A percentile compares a stretch with the other conserved stretches of the same genome.
These are phyloP conservation scores for Moesziomyces globuligerus DNA, from an alignment of 1,284 basidiomycete genomes.

Conservation along the genomic window DNA sequence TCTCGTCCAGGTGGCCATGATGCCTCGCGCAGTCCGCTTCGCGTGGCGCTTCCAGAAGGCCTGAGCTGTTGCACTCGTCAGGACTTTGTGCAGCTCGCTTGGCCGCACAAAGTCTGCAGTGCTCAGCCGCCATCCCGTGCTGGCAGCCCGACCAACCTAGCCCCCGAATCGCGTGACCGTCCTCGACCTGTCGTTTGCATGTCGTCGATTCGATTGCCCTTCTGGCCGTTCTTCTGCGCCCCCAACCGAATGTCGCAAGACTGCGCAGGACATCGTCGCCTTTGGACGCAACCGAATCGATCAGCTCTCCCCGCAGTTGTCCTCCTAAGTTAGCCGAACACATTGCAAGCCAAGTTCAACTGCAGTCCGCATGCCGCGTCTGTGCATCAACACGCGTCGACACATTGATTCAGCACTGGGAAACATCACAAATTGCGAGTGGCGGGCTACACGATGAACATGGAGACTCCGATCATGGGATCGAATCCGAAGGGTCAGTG, in stretches of 20 bases:
- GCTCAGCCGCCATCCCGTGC: background rate
- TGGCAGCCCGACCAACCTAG: background rate
- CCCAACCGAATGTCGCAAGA: background rate
- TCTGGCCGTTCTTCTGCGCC: no score
- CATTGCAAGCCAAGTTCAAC: background rate
- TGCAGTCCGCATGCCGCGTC: no score
- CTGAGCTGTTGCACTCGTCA: background rate
- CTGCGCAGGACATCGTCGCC: background rate
- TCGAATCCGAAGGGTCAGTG: no score
- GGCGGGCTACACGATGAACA: background rate
- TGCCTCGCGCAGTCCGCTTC: constrained; percentile 2
- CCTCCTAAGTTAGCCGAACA: background rate
- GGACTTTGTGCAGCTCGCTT: background rate
- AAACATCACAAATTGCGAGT: background rate
- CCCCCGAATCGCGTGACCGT: background rate
- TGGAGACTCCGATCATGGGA: background rate
- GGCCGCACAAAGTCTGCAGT: background rate
- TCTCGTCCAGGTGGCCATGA: background rate
- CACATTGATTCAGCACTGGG: background rate
- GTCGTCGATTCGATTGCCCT: background rate
- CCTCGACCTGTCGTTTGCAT: background rate
- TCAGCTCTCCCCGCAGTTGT: no score
- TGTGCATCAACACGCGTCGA: background rate
- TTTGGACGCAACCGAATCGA: background rate
- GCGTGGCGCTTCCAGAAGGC: constrained; percentile 11